Evolutionary conservation across 805 yeast species (phyloP).

Genomic region (Metschnikowia dekortorum): DNA sequence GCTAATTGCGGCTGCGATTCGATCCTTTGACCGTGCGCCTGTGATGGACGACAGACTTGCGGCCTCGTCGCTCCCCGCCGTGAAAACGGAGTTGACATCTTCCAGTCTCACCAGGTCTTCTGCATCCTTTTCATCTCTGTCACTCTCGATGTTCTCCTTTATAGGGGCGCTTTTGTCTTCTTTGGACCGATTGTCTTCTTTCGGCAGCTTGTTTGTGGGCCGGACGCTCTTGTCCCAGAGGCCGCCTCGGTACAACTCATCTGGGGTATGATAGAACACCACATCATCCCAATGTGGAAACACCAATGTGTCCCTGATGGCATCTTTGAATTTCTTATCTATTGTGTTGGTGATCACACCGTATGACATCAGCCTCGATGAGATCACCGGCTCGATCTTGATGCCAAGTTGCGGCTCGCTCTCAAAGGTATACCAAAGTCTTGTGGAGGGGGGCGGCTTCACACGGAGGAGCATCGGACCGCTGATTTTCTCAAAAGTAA

Average conservation of each 20-base stretch:
- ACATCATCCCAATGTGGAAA: slow-evolving; percentile 88
- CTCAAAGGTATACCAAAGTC: slow-evolving; percentile 89
- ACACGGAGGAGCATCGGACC: slow-evolving; percentile 69
- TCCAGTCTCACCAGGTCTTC: background rate
- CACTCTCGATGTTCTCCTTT: background rate
- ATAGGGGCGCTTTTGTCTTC: background rate
- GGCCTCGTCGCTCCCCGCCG: background rate
- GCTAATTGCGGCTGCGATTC: slow-evolving; percentile 11
- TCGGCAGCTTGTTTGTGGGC: background rate
- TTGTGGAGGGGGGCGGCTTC: slow-evolving; percentile 86
- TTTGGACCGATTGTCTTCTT: background rate
- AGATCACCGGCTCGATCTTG: slow-evolving; percentile 85
- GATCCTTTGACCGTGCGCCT: slow-evolving; percentile 1
- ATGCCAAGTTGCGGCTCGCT: slow-evolving; percentile 71
- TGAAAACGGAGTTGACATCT: background rate
- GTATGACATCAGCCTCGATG: slow-evolving; percentile 76
- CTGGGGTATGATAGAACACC: slow-evolving; percentile 59
- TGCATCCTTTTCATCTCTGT: background rate
- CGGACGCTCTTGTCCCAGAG: slow-evolving; percentile 61
- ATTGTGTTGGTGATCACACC: slow-evolving; percentile 76
- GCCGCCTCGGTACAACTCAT: slow-evolving; percentile 85
- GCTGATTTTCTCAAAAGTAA: slow-evolving; percentile 61
- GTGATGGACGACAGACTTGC: background rate
- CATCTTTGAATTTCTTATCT: slow-evolving; percentile 72
- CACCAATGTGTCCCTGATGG: slow-evolving; percentile 74